phyloP scores from a whole-genome alignment of 306 rosid species.

The Quercus rubra region DNA sequence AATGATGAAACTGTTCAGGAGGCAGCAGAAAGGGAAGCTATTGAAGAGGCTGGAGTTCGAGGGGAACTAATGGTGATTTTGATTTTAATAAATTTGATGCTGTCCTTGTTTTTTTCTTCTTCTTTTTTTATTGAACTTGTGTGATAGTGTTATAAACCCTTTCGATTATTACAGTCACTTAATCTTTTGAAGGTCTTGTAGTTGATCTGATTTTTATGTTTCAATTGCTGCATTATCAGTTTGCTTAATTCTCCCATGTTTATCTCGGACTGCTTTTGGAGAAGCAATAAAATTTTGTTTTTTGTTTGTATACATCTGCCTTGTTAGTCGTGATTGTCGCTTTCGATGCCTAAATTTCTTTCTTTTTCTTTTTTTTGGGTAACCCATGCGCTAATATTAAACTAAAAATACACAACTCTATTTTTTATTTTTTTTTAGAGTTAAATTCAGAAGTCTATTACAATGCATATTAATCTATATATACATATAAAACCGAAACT shows the following conservation, averaged over 20 bases:
- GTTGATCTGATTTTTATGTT: not conserved
- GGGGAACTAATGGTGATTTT: too few relatives aligned
- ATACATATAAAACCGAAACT: too few relatives aligned
- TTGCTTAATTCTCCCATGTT: not conserved
- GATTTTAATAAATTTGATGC: too few relatives aligned
- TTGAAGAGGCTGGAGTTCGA: too few relatives aligned
- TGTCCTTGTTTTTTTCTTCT: too few relatives aligned
- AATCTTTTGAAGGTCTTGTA: not conserved
- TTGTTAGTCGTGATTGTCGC: not conserved
- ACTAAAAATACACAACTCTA: too few relatives aligned
- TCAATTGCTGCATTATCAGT: not conserved
- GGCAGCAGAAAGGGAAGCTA: too few relatives aligned
- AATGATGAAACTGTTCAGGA: constrained; percentile 77
- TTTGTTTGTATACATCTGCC: not conserved
- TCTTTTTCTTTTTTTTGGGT: too few relatives aligned
- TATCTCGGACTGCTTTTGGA: not conserved
- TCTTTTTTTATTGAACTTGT: not conserved
- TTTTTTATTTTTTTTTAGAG: too few relatives aligned
- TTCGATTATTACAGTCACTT: not conserved
- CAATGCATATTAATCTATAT: too few relatives aligned
- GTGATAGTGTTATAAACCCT: not conserved
- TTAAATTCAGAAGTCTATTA: too few relatives aligned
- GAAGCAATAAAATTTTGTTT: not conserved
- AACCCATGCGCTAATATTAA: too few relatives aligned
- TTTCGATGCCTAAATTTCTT: not conserved